Evolutionary conservation across 257 asterid species (phyloP).

Genomic region (Schizonepeta tenuifolia): DNA sequence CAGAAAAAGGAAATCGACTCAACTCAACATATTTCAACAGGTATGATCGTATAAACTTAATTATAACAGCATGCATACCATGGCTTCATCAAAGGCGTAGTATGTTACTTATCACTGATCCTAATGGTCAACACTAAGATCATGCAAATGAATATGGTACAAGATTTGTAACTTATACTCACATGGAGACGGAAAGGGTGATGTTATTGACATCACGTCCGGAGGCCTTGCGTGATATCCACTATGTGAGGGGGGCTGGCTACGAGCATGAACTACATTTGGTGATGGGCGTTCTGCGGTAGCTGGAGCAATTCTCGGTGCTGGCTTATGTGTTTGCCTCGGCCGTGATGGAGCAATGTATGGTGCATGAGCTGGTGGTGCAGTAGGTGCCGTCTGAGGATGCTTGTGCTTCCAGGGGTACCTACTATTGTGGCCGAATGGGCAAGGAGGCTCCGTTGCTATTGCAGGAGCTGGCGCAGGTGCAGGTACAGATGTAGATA

Average conservation of each 20-base stretch:
- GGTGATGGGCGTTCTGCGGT: slow-evolving; percentile 63
- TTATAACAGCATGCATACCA: not conserved
- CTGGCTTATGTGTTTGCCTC: slow-evolving; percentile 35
- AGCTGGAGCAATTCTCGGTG: slow-evolving; percentile 43
- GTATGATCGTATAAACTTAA: not conserved
- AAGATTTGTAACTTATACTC: slow-evolving; percentile 38
- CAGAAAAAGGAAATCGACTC: slow-evolving; percentile 27
- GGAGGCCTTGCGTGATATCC: slow-evolving; percentile 54
- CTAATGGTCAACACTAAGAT: not conserved
- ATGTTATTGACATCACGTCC: slow-evolving; percentile 48
- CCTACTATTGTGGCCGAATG: slow-evolving; percentile 46
- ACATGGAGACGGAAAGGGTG: slow-evolving; percentile 79
- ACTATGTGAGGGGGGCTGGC: slow-evolving; percentile 60
- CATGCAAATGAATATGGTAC: not conserved
- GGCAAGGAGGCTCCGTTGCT: slow-evolving; percentile 67
- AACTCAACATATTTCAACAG: not conserved
- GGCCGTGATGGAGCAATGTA: slow-evolving; percentile 54
- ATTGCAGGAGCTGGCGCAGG: slow-evolving; percentile 55
- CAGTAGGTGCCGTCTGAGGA: slow-evolving; percentile 53
- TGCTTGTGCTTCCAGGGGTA: slow-evolving; percentile 56
- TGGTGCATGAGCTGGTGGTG: slow-evolving; percentile 62
- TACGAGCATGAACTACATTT: slow-evolving; percentile 51
- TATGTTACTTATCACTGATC: not conserved
- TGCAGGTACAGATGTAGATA: slow-evolving; percentile 51
- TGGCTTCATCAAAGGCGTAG: not conserved